Conservation (phyloP, 768 basidiomycete genomes). For the Boletus barrowsii region DNA sequence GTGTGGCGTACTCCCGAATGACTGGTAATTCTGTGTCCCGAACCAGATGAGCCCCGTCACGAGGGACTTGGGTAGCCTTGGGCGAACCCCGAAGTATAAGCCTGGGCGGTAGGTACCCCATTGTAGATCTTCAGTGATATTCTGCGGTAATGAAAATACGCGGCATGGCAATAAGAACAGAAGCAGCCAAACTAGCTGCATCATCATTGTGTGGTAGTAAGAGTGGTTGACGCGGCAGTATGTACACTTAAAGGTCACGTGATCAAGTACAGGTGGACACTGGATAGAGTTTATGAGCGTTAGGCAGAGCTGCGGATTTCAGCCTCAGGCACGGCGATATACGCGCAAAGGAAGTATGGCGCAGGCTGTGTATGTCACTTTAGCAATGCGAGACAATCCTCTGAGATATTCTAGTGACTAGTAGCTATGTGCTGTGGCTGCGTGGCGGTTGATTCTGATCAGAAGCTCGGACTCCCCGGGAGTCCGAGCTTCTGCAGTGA, state of each 20-base stretch:
- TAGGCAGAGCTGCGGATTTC: no score
- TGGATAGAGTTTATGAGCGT: no score
- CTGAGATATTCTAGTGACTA: no score
- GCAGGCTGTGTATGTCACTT: no score
- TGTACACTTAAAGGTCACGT: background rate
- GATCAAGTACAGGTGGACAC: background rate
- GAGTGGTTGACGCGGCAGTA: no score
- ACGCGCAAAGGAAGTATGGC: no score
- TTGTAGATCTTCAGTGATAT: constrained; percentile 41
- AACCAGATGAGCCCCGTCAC: constrained; percentile 96
- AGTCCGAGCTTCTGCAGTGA: no score
- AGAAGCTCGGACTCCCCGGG: no score
- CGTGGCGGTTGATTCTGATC: no score
- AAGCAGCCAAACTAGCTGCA: constrained; percentile 29
- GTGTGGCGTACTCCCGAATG: constrained; percentile 54
- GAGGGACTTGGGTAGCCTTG: constrained; percentile 82
- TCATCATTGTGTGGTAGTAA: background rate
- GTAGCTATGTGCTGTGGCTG: no score
- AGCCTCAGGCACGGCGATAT: no score
- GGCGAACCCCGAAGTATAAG: constrained; percentile 91
- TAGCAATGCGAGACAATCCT: no score
- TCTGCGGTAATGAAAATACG: constrained; percentile 21
- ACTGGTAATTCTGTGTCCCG: constrained; percentile 80
- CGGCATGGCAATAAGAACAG: constrained; percentile 20
- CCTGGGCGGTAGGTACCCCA: constrained; percentile 89